phyloP scores from a whole-genome alignment of 345 rosid species.

The Luvunga scandens region DNA sequence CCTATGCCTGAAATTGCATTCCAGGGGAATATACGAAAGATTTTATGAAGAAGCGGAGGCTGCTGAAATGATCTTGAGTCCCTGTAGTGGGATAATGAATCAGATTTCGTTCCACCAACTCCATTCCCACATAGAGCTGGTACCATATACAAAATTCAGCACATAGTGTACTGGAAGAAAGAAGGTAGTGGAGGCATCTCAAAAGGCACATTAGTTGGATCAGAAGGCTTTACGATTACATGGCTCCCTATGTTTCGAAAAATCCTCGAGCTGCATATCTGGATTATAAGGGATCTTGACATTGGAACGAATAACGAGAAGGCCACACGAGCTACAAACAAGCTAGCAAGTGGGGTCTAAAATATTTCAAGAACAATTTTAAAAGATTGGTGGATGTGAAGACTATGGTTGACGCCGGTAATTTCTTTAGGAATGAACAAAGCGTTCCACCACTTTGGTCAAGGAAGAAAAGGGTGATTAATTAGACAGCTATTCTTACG shows the following conservation, averaged over 20 bases:
- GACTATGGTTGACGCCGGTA: conserved; percentile 47
- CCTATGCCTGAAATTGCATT: conserved; percentile 29
- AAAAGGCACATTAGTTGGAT: conserved; percentile 29
- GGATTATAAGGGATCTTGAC: conserved; percentile 46
- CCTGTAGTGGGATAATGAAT: conserved; percentile 49
- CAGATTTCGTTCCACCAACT: conserved; percentile 27
- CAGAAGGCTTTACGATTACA: conserved; percentile 22
- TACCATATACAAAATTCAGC: conserved; percentile 25
- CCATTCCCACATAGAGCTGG: conserved; percentile 49
- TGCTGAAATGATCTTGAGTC: conserved; percentile 8
- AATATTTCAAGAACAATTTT: conserved; percentile 53
- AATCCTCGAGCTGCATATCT: conserved; percentile 37
- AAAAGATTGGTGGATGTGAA: conserved; percentile 48
- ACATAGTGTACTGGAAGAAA: conserved; percentile 10
- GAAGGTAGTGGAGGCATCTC: conserved; percentile 13
- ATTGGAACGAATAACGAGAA: conserved; percentile 28
- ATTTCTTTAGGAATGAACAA: conserved; percentile 67
- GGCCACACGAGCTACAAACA: conserved; percentile 33
- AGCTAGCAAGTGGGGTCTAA: conserved; percentile 48
- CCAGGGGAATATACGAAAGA: conserved; percentile 25
- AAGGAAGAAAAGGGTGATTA: background rate
- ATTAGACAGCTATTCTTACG: no score
- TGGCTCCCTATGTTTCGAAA: conserved; percentile 37
- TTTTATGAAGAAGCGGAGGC: conserved; percentile 3
- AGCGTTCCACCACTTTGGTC: conserved; percentile 47